Evolutionary conservation across 1,284 basidiomycete genomes (phyloP), one percentile per base, ranked within the genome.

Genomic region (Gomphus bonarii): DNA sequence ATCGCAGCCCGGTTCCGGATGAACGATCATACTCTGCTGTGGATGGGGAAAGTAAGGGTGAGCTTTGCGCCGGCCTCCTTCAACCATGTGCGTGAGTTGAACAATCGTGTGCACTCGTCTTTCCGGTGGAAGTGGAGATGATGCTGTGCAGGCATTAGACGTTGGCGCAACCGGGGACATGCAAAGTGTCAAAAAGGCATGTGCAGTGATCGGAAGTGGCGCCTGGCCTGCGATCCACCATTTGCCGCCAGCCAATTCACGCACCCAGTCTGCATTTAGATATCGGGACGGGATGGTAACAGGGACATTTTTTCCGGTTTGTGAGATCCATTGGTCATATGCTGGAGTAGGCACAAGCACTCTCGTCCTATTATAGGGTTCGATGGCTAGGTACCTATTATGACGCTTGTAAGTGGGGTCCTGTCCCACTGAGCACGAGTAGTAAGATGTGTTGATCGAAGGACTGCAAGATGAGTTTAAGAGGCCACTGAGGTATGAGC

Each of bases 221-320:
- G 89, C 90, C 66, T 92, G 90, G 1, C 86, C 77, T 9, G 89
- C 89, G 58, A 93, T 86, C 85, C 88, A 90, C 80, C 81, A 83
- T 63, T 82, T 86, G 22, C 75, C 77, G 1, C 91, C 86, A 54
- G 73, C 77, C 30, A 75, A 69, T 65, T 93, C 90, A 43, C 77
- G 72, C 16, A 91, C 82, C 85, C 88, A 91, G 64, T 79, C 88
- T n/a, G 85, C 90, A 63, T 93, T 92, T 31, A 93, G 66, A 67
- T 93, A 93, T 55, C 78, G 70, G 11, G 72, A 76, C 9, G 66
- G 63, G 51, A 59, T 62, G 36, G 60, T 61, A 47, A 59, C 69
- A 42, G 59, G 53, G 38, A 50, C 59, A 3, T 51, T 59, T 4
- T 59, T 58, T 25, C 57, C 36, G 35, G 46, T 20, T 63, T 63